A percentile compares a stretch with the other conserved stretches of the same genome.
Evolutionary conservation across 306 rosid species (phyloP).

Genomic region (Prunus armeniaca): DNA sequence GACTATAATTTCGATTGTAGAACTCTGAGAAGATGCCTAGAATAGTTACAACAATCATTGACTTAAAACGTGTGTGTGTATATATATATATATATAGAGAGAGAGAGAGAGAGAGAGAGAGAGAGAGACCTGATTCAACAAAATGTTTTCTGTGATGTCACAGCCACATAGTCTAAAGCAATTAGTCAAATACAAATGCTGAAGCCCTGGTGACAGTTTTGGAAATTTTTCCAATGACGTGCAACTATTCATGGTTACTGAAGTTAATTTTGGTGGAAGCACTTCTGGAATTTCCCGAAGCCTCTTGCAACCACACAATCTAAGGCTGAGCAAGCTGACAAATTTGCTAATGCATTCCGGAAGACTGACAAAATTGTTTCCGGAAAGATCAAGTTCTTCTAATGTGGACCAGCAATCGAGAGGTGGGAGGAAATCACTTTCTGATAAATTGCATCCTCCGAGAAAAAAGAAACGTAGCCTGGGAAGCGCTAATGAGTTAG

Average conservation of each 20-base stretch:
- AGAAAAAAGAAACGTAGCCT: not conserved
- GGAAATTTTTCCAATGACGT: not conserved
- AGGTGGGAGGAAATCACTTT: not conserved
- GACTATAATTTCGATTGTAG: not conserved
- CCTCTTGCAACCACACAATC: not conserved
- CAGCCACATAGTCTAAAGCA: not conserved
- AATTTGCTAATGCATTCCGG: not conserved
- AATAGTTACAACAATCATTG: not conserved
- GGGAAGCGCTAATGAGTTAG: not conserved
- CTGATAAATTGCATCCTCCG: not conserved
- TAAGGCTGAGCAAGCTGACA: not conserved
- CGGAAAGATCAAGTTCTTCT: not conserved
- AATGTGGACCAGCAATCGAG: not conserved
- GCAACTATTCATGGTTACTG: not conserved
- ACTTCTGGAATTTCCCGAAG: not conserved
- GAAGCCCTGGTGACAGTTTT: not conserved
- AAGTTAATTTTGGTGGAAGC: not conserved
- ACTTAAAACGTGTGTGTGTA: not conserved
- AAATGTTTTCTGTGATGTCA: not conserved
- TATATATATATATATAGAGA: not conserved
- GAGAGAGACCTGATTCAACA: not conserved
- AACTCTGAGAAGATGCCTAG: not conserved
- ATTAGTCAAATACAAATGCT: not conserved
- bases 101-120: not conserved
- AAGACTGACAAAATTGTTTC: no score